Evolutionary conservation across 2,329 filamentous ascomycete genomes (phyloP), one percentile per base, ranked within the genome.

Genomic region (Ophiosphaerella narmari): DNA sequence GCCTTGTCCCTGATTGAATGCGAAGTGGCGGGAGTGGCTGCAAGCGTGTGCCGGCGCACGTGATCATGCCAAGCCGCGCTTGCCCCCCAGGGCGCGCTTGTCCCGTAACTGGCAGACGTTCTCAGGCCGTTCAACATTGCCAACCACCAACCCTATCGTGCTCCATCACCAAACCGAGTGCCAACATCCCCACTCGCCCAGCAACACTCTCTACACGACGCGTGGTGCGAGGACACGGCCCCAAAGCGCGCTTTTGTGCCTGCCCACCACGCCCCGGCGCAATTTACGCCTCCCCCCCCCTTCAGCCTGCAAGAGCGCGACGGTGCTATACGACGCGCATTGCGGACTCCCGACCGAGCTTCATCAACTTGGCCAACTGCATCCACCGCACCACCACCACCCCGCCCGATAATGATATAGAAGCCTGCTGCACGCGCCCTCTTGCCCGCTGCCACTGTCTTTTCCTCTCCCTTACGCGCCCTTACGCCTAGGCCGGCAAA

Each of bases 361-460:
- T 52, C 68, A 71, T 70, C 69, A 66, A 48, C 31, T 62, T 52
- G 67, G 70, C 69, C 69, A 66, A 55, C 66, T 57, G 60, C 64
- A 61, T 66, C 55, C 52, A 59, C 63, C 46, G 50, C 54, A 52
- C 55, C 62, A 63, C 62, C 59, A 65, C 66, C 56, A 59, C 67
- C 31, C 49, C 55, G 50, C 60, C 53, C 59, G 62, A 73, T 65
- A 64, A 73, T 73, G 70, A 55, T 52, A 69, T 73, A 72, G 67
- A 48, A 54, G 57, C 49, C 56, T 47, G 46, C 50, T 55, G 48
- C 57, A 57, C 60, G 61, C 68, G 61, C 59, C 52, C 51, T 43
- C 54, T 54, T 35, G 49, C 48, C 42, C 13, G n/a, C 53, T 57
- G 48, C 60, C 51, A 65, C 63, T 57, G 60, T 65, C 59, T 35